Evolutionary conservation across 2,329 filamentous ascomycete species (phyloP).

Genomic region (Pseudophaeomoniella oleicola): DNA sequence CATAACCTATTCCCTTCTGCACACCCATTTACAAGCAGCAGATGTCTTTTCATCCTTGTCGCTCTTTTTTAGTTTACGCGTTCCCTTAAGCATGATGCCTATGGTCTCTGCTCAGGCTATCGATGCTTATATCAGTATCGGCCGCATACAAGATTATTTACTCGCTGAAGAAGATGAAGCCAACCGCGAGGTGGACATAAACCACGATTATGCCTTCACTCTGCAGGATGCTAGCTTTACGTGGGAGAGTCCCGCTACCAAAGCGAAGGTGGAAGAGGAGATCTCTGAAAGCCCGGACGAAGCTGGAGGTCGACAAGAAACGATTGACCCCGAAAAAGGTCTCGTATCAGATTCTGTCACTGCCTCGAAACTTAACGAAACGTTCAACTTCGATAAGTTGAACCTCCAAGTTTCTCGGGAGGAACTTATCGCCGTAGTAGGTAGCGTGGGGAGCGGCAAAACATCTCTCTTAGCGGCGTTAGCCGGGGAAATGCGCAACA

Average conservation of each 20-base stretch:
- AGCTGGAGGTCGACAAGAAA: too few relatives aligned
- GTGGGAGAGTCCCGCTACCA: not conserved
- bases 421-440: not conserved
- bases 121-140: not conserved
- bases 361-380: too few relatives aligned
- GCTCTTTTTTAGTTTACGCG: not conserved
- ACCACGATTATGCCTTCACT: not conserved
- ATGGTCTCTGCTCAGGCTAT: not conserved
- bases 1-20: too few relatives aligned
- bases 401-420: not conserved
- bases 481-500: not conserved
- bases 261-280: not conserved
- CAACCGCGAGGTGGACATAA: not conserved
- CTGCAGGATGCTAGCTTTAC: not conserved
- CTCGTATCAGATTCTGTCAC: not conserved
- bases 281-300: too few relatives aligned
- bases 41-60: not conserved
- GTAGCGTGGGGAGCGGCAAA: constrained; percentile 1
- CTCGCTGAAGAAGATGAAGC: not conserved
- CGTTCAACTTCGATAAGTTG: not conserved
- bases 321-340: not conserved
- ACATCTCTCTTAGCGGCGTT: not conserved
- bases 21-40: not conserved
- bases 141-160: not conserved
- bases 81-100: not conserved